Conservation (phyloP, 2,329 filamentous ascomycete species). For the Nemania abortiva region DNA sequence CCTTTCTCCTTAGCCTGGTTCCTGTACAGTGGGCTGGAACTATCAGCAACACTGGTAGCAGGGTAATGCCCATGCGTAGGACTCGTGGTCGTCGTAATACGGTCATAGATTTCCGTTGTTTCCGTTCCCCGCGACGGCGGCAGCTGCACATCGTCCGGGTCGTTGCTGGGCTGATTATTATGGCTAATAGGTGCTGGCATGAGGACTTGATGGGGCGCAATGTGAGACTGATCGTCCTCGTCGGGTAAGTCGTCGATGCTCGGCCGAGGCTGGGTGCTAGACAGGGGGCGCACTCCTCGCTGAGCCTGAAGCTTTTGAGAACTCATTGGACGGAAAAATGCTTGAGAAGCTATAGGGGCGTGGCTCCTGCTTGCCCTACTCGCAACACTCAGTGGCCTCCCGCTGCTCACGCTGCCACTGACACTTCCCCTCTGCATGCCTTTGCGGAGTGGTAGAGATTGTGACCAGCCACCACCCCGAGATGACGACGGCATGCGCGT, state of each 20-base stretch:
- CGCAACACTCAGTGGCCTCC: constrained; percentile 73
- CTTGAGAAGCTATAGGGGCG: constrained; percentile 88
- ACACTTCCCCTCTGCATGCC: constrained; percentile 59
- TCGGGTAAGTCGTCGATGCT: constrained; percentile 48
- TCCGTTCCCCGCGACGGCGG: constrained; percentile 84
- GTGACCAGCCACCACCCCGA: constrained; percentile 63
- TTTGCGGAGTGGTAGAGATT: constrained; percentile 67
- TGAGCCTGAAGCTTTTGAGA: constrained; percentile 94
- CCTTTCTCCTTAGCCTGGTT: constrained; percentile 59
- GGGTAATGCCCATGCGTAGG: constrained; percentile 71
- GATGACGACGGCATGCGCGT: constrained; percentile 66
- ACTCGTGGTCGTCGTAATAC: constrained; percentile 79
- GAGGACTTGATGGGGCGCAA: constrained; percentile 69
- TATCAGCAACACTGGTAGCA: constrained; percentile 77
- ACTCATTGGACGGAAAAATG: constrained; percentile 97
- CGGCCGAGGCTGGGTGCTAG: constrained; percentile 55
- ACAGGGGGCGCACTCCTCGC: constrained; percentile 69
- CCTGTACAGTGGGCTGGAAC: constrained; percentile 78
- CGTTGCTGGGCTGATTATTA: constrained; percentile 50
- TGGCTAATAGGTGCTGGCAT: constrained; percentile 56
- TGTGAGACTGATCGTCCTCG: constrained; percentile 59
- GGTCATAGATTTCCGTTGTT: constrained; percentile 79
- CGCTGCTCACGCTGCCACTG: constrained; percentile 56
- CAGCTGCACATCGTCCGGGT: constrained; percentile 66
- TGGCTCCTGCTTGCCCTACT: constrained; percentile 87